Base-by-base conservation (phyloP, 2,329 filamentous ascomycete genomes). In the Sphaerulina musiva region DNA sequence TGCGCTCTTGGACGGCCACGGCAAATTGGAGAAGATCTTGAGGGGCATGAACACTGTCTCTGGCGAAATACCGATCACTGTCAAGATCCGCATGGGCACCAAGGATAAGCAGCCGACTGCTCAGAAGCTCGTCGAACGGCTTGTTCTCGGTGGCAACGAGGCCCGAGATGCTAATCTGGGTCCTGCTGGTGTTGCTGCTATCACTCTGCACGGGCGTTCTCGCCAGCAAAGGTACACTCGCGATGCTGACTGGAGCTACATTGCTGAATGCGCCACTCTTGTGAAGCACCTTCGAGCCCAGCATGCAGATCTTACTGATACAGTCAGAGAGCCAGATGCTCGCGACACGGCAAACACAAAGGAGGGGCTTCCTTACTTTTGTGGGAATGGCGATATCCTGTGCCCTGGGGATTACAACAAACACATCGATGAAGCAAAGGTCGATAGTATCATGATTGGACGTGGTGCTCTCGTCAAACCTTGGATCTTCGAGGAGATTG, bases 401-500 rank as follows among this genome's bases (percentile, higher is more conserved):
- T 96, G 90, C 4, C 90, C 97, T 70, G 74, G 84, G 32, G 90
- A 97, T 69, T 97, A 97, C 74, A 83, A 83, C 59, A 76, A 84
- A 54, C 84, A 93, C 66, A 77, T 97, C 39, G 78, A 85, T 46
- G 80, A 92, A 55, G 80, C 88, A 36, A 81, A 82, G 45, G 90
- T 97, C 44, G 92, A 97, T 74, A 84, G 84, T n/a, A 87, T 95
- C 68, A 97, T 98, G 93, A 83, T 97, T 57, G 93, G 85, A n/a
- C 87, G 93, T 57, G 93, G 93, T 53, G 93, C 93, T 8, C 80
- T 98, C 55, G 89, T 97, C 74, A 98, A 98, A 74, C 93, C 93
- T 0, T 98, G 93, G 93, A 78, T 98, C 59, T 98, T 97, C 68
- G 93, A 98, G 72, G 93, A 98, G 73, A 97, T 98, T 52, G 82